Conservation (phyloP, 2,329 filamentous ascomycete species). For the Mariannaea sp. region DNA sequence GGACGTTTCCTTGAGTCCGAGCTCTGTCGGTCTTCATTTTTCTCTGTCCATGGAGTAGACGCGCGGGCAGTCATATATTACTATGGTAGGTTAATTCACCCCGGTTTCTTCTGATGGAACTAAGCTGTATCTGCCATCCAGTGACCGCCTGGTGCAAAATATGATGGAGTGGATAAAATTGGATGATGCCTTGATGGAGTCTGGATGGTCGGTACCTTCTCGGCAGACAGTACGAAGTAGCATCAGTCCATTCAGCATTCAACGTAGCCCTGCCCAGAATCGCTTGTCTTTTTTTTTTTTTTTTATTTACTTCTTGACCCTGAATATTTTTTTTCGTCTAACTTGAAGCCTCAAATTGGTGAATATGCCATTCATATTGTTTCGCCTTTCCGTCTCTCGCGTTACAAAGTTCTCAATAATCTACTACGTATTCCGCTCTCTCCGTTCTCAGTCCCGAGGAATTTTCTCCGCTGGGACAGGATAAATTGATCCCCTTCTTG, state of each 20-base stretch:
- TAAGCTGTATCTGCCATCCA: background rate
- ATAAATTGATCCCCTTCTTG: slow-evolving; percentile 15
- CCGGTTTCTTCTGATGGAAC: background rate
- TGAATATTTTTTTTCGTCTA: too few species aligned
- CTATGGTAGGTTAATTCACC: background rate
- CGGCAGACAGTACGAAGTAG: too few species aligned
- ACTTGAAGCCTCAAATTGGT: too few species aligned
- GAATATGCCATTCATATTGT: too few species aligned
- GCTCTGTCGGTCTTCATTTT: slow-evolving; percentile 6
- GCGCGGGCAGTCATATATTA: background rate
- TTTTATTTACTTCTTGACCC: too few species aligned
- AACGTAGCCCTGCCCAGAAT: too few species aligned
- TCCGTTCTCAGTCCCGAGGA: slow-evolving; percentile 4
- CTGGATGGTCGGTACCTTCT: too few species aligned
- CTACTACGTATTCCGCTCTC: slow-evolving; percentile 7
- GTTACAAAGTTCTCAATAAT: background rate
- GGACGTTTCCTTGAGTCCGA: background rate
- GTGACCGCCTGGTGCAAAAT: background rate
- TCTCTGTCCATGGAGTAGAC: background rate
- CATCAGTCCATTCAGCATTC: too few species aligned
- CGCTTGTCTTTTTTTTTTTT: too few species aligned
- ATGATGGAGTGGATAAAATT: slow-evolving; percentile 5
- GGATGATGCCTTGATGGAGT: background rate
- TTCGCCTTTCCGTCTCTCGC: background rate
- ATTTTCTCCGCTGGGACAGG: background rate